phyloP scores from a whole-genome alignment of 768 basidiomycete species.

The Lentinula guzmanii region DNA sequence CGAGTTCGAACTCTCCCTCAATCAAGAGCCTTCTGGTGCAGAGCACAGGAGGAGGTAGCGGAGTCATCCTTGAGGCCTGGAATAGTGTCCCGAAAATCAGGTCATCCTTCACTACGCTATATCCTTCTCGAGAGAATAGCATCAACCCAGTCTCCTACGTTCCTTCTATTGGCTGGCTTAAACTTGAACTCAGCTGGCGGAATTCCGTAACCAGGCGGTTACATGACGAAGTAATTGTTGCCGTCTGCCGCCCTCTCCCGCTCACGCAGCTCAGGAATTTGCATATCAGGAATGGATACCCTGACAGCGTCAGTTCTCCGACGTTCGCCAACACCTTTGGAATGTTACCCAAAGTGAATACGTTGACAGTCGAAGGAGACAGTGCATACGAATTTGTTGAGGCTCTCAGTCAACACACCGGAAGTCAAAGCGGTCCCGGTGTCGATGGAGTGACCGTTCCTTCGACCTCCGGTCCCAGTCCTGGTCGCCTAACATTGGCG shows the following conservation, averaged over 20 bases:
- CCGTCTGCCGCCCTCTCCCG: conserved; percentile 18
- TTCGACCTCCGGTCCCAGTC: neutral
- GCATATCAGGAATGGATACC: conserved; percentile 13
- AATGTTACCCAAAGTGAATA: conserved; percentile 19
- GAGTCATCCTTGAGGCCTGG: conserved; percentile 8
- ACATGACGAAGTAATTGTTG: conserved; percentile 11
- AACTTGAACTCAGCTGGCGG: conserved; percentile 20
- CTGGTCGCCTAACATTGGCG: neutral
- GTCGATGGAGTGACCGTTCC: neutral
- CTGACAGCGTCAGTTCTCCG: conserved; percentile 11
- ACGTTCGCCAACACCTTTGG: conserved; percentile 22
- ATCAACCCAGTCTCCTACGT: conserved; percentile 7
- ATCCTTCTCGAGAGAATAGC: neutral
- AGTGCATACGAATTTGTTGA: conserved; percentile 17
- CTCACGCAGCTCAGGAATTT: conserved; percentile 19
- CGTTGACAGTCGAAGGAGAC: conserved; percentile 16
- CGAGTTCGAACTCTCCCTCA: neutral
- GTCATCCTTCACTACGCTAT: neutral
- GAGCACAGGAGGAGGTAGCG: neutral
- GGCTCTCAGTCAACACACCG: conserved; percentile 12
- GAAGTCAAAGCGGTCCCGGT: neutral
- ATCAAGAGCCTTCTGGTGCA: conserved; percentile 4
- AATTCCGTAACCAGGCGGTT: conserved; percentile 6
- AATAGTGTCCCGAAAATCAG: neutral
- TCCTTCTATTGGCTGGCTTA: conserved; percentile 8